Evolutionary conservation across 225 moss, liverwort and hornwort genomes (phyloP).

Genomic region (Thuidium tamariscinum): DNA sequence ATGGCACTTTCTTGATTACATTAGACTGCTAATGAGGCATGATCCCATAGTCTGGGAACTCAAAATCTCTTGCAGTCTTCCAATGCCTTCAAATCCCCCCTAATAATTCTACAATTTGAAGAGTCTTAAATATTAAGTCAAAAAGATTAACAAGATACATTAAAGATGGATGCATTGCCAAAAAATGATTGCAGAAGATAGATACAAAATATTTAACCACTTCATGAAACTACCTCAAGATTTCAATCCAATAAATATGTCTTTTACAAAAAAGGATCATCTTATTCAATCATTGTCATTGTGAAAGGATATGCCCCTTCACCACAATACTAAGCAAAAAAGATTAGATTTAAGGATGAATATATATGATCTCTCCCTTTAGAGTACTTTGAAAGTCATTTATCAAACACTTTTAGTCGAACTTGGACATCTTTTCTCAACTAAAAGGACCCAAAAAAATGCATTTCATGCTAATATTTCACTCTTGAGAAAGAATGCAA

Average conservation of each 20-base stretch:
- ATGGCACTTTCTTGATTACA: no score
- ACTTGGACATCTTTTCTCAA: background rate
- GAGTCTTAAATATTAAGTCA: background rate
- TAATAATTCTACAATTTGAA: background rate
- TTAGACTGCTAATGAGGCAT: no score
- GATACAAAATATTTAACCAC: background rate
- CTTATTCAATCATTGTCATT: background rate
- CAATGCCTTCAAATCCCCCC: no score
- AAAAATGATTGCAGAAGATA: background rate
- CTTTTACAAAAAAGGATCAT: background rate
- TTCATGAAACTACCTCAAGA: background rate
- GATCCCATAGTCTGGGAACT: no score
- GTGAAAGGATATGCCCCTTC: background rate
- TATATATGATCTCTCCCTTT: fast-evolving
- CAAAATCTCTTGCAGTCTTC: no score
- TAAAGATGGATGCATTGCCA: background rate
- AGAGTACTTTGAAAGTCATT: background rate
- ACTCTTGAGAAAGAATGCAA: background rate
- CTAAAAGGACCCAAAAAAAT: background rate
- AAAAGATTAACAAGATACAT: background rate
- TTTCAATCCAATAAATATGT: background rate
- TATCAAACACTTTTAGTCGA: background rate
- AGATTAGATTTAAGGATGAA: background rate
- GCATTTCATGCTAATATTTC: background rate
- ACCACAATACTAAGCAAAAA: background rate